Percentiles rank a stretch among this genome's conserved stretches.
Evolutionary conservation across 164 flowering plant species (phyloP).

Genomic region (Santalum album): DNA sequence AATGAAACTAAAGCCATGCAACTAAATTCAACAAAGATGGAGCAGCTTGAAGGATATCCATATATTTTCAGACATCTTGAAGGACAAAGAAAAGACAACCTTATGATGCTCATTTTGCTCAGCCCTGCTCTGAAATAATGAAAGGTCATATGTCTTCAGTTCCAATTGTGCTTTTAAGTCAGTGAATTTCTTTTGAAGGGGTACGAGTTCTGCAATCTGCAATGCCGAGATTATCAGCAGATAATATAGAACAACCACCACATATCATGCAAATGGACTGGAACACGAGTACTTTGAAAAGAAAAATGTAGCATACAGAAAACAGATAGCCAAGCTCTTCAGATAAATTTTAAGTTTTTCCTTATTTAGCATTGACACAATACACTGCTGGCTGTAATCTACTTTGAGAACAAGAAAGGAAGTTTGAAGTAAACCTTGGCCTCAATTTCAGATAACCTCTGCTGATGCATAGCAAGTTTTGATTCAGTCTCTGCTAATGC

Average conservation of each 20-base stretch:
- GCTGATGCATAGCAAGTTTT: conserved; percentile 54
- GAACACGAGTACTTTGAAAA: no score
- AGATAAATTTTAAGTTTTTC: no score
- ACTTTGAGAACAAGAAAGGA: not conserved
- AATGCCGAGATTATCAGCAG: conserved; percentile 11
- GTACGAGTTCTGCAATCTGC: conserved; percentile 70
- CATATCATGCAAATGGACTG: not conserved
- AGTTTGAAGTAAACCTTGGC: conserved; percentile 41
- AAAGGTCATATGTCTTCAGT: conserved; percentile 74
- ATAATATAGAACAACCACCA: not conserved
- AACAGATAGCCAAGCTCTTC: not conserved
- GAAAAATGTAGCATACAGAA: no score
- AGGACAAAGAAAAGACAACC: conserved; percentile 31
- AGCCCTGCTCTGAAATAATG: conserved; percentile 72
- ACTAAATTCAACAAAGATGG: not conserved
- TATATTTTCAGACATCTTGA: not conserved
- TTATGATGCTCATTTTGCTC: conserved; percentile 97
- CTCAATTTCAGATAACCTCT: conserved; percentile 60
- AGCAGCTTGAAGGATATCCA: not conserved
- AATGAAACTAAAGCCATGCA: not conserved
- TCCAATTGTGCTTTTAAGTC: conserved; percentile 78
- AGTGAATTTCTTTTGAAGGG: conserved; percentile 64
- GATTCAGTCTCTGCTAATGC: conserved; percentile 62
- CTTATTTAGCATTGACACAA: no score
- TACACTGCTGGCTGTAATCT: no score